These are phyloP conservation scores for Hura crepitans DNA, from an alignment of 441 rosid species.

Conservation along the genomic window DNA sequence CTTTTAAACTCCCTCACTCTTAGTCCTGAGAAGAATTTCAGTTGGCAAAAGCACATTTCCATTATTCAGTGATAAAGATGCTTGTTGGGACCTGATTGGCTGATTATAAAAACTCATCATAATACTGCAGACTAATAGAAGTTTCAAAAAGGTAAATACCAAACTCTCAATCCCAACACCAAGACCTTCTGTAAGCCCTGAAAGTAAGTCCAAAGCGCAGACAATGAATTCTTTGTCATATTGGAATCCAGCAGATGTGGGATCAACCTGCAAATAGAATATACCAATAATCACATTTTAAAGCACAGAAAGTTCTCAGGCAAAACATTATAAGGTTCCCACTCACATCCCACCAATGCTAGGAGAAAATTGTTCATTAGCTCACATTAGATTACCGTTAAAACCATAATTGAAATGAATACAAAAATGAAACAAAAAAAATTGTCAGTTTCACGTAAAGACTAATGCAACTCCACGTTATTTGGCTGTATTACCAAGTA, in stretches of 20 bases:
- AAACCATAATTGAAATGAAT: not conserved
- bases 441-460: not conserved
- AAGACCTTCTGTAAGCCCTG: constrained; percentile 96
- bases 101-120: constrained; percentile 2
- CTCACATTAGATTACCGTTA: not conserved
- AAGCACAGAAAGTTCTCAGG: not conserved
- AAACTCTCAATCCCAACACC: constrained; percentile 84
- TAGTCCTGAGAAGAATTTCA: not conserved
- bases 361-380: not conserved
- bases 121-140: constrained; percentile 6
- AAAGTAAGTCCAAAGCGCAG: constrained; percentile 90
- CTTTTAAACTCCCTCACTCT: not conserved
- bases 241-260: constrained; percentile 65
- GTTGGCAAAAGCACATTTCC: not conserved
- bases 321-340: not conserved
- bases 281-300: not conserved
- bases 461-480: not conserved
- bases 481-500: not conserved
- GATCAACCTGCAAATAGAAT: constrained; percentile 56
- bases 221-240: constrained; percentile 90
- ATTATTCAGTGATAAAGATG: not conserved
- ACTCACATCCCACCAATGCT: not conserved
- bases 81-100: not conserved
- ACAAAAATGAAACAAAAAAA: not conserved
- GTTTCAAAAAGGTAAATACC: constrained; percentile 44